Conservation (phyloP, 169 alveolate genomes). For the Pseudocohnilembus persalinus region DNA sequence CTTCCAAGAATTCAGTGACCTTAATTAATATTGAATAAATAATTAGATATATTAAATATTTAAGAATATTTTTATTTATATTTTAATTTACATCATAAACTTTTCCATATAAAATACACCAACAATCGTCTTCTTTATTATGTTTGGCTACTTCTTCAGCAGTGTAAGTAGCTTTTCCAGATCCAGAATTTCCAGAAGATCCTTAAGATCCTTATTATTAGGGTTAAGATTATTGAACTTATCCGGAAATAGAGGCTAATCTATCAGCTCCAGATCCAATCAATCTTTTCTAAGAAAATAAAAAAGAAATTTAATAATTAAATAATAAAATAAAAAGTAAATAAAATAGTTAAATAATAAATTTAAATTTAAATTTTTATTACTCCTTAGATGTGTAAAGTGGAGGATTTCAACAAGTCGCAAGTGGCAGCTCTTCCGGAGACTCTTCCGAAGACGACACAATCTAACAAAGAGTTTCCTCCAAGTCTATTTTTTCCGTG, state of each 20-base stretch:
- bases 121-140: neutral
- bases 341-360: neutral
- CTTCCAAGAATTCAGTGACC: constrained; percentile 23
- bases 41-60: neutral
- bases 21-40: too few relatives aligned
- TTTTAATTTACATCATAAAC: neutral
- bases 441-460: constrained; percentile 68
- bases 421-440: constrained; percentile 32
- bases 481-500: constrained; percentile 77
- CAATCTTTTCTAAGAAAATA: neutral
- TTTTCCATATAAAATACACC: neutral
- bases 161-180: neutral
- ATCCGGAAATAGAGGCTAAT: neutral
- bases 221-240: neutral
- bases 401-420: neutral
- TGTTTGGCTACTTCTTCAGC: neutral
- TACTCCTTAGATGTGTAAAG: neutral
- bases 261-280: neutral
- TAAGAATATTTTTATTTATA: too few relatives aligned
- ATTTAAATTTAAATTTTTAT: too few relatives aligned
- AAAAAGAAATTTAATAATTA: neutral
- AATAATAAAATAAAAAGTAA: too few relatives aligned
- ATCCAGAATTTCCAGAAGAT: neutral
- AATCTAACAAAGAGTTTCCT: constrained; percentile 68
- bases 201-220: neutral